Evolutionary conservation across 768 basidiomycete species (phyloP), one percentile per base, ranked within the genome.

Genomic region (Trametopsis cervina): DNA sequence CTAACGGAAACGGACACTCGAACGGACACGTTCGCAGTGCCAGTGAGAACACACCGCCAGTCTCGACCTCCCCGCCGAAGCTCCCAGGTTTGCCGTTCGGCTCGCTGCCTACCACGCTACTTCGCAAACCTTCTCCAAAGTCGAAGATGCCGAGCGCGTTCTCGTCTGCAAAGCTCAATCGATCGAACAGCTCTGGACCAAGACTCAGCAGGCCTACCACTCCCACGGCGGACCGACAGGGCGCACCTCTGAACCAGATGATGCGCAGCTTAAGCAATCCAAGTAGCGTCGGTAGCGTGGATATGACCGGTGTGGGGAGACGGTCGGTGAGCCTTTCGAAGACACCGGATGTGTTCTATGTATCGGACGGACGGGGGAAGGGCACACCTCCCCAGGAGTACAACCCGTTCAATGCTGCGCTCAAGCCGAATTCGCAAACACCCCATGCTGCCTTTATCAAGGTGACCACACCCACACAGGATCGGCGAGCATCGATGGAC

Each of bases 301-400:
- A 85, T 54, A 81, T 85, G 78, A 85, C 83, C 11, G 84, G 84
- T 11, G 54, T 86, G 23, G 84, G 84, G 24, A 65, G 71, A 11
- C 4, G 60, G 54, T 27, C 56, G 51, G 12, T 57, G 54, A 42
- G 48, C 45, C 21, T 55, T 36, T 17, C 57, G 17, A 49, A 45
- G 11, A 40, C 56, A 9, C 60, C 58, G 4, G 60, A 63, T 18
- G 54, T 52, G 17, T 52, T 60, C 47, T 57, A 60, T 40, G 46
- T 53, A 26, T 54, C 53, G 38, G 52, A 53, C 3, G 49, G 43
- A 43, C 20, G 40, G 25, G 40, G 29, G 27, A 51, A 36, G 36
- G 47, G 44, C 9, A 24, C n/a, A 4, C 10, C 6, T 11, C 10
- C 39, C 40, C 17, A 46, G 13, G 52, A 25, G 35, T 27, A 37